Evolutionary conservation across 208 protist species (phyloP), one percentile per base, ranked within the genome.

Genomic region (Balamuthia mandrillaris): DNA sequence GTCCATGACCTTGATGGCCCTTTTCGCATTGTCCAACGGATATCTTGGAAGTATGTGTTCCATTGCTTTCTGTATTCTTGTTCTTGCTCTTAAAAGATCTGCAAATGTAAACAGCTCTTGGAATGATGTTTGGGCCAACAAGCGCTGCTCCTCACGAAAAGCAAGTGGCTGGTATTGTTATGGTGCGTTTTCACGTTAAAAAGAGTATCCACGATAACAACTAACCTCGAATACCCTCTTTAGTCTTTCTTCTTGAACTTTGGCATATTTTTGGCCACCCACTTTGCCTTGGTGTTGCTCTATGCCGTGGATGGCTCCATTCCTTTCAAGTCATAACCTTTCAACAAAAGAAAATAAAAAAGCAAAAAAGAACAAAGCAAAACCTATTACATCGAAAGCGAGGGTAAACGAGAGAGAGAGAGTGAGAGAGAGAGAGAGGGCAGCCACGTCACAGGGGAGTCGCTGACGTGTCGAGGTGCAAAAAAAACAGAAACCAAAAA

Each of bases 101-200:
- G n/a, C n/a, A n/a, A 44, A 6, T 29, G 5, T 16, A 21, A 29
- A 3, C 41, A 54, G 52, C 81, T 29, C 45, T 89, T 9, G 81
- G 82, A 21, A 89, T 89, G 87, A 89, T 89, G 75, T 89, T 84
- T 78, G 87, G 87, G 24, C 87, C 87, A 78, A 68, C 49, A 6
- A 87, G 87, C 42, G 87, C 82, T 27, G 61, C 75, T n/a, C 49
- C 81, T n/a, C 87, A 89, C 39, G 87, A 89, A 54, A 89, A 87
- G 49, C 82, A 89, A 54, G 37, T 39, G 1, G 65, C 82, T 18
- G 87, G 87, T 35, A 79, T 79, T 51, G 42, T 89, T 33, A 89
- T 89, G 87, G 75, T 84, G 61, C 47, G 21, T 51, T n/a, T 44
- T 27, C 24, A 7, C 5, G 12, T 4, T 39, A n/a, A n/a, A n/a